These are phyloP conservation scores for Xylaria curta DNA, from an alignment of 495 filamentous ascomycete genomes.

Conservation along the genomic window DNA sequence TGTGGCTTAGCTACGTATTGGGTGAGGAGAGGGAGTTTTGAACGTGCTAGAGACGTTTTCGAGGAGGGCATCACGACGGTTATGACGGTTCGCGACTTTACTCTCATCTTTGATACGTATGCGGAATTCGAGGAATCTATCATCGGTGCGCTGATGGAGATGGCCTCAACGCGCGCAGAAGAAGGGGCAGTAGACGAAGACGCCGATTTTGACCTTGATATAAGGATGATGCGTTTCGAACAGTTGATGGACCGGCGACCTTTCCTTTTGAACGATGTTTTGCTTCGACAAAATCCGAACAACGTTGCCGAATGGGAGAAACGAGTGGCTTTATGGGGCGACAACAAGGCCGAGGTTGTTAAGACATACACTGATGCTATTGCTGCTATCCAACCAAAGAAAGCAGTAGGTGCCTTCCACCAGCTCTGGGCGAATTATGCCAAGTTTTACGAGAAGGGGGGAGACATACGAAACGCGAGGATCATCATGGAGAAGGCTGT, in stretches of 20 bases:
- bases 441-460: conserved; percentile 93
- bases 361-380: conserved; percentile 97
- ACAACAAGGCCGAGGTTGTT: conserved; percentile 89
- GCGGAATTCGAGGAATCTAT: conserved; percentile 97
- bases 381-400: conserved; percentile 89
- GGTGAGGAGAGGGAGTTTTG: conserved; percentile 91
- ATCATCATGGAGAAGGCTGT: conserved; percentile 98
- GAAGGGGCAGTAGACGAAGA: conserved; percentile 83
- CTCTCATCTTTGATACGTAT: conserved; percentile 94
- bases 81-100: conserved; percentile 99
- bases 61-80: conserved; percentile 98
- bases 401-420: conserved; percentile 91
- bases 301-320: conserved; percentile 99
- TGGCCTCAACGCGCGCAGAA: conserved; percentile 79
- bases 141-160: conserved; percentile 88
- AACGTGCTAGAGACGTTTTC: conserved; percentile 86
- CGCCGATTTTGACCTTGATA: conserved; percentile 94
- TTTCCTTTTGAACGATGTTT: conserved; percentile 96
- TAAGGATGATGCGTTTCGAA: conserved; percentile 97
- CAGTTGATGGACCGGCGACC: conserved; percentile 96
- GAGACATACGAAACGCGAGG: conserved; percentile 82
- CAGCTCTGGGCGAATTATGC: conserved; percentile 98
- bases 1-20: conserved; percentile 95
- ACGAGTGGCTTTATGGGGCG: conserved; percentile 90
- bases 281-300: conserved; percentile 93